Evolutionary conservation across 768 basidiomycete genomes (phyloP).

Genomic region (Leccinum subtestaceum): DNA sequence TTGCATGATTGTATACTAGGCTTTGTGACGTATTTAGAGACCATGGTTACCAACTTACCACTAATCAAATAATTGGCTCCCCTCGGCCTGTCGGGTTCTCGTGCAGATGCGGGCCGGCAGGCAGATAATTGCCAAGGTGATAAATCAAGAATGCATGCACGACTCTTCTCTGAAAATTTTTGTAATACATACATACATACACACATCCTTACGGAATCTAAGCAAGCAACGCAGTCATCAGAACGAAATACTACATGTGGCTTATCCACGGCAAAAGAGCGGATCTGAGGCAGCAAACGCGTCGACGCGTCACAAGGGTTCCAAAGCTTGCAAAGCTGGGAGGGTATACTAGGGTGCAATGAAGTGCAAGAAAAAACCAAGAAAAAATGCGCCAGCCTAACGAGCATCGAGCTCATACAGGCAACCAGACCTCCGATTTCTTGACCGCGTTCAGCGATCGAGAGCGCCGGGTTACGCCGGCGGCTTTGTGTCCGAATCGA

Average conservation of each 20-base stretch:
- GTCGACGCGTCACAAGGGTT: constrained; percentile 11
- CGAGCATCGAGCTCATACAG: constrained; percentile 6
- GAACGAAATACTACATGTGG: constrained; percentile 12
- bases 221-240: neutral
- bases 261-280: constrained; percentile 5
- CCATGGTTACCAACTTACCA: neutral
- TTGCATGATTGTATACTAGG: neutral
- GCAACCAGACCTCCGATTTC: constrained; percentile 15
- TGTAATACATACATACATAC: neutral
- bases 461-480: constrained; percentile 12
- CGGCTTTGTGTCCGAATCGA: constrained; percentile 3
- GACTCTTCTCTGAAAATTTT: neutral
- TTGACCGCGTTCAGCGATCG: constrained; percentile 1
- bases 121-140: neutral
- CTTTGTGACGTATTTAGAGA: neutral
- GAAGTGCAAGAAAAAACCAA: neutral
- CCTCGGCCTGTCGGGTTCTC: neutral
- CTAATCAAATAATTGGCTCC: neutral
- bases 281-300: neutral
- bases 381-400: neutral
- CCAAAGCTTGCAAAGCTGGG: neutral
- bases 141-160: neutral
- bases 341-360: neutral
- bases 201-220: neutral
- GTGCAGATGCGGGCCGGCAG: neutral